phyloP scores from a whole-genome alignment of 2,329 filamentous ascomycete genomes.

The Elsinoe perseae region DNA sequence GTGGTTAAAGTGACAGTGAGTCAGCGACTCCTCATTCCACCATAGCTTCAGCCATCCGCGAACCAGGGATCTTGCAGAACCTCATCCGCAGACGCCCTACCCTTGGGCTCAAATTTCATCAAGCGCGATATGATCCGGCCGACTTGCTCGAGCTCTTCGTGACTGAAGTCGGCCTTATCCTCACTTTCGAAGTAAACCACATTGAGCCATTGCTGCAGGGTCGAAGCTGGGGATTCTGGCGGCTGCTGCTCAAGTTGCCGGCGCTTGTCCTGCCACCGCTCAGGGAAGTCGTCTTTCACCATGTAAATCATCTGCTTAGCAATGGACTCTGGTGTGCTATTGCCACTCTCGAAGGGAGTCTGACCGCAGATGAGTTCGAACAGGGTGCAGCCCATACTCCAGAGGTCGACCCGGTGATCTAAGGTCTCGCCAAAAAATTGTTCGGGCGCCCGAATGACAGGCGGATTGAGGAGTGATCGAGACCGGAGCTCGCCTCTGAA shows the following conservation, averaged over 20 bases:
- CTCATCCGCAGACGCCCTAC: constrained; percentile 8
- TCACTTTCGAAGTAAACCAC: constrained; percentile 33
- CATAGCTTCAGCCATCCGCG: neutral
- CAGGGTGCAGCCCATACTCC: constrained; percentile 33
- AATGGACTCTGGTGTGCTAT: constrained; percentile 30
- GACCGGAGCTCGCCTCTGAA: constrained; percentile 26
- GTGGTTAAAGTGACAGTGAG: no score
- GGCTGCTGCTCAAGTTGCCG: constrained; percentile 6
- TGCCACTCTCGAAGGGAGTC: constrained; percentile 33
- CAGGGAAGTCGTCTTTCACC: constrained; percentile 27
- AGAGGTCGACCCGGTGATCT: constrained; percentile 34
- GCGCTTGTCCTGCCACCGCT: constrained; percentile 27
- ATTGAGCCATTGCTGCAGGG: constrained; percentile 33
- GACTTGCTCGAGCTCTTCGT: neutral
- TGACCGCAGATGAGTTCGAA: constrained; percentile 36
- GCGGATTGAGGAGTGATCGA: constrained; percentile 29
- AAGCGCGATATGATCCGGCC: neutral
- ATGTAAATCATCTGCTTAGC: constrained; percentile 33
- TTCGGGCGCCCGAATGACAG: constrained; percentile 33
- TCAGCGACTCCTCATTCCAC: neutral
- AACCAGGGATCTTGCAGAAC: constrained; percentile 10
- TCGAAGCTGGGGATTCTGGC: constrained; percentile 17
- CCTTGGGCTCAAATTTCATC: constrained; percentile 3
- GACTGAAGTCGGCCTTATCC: constrained; percentile 9
- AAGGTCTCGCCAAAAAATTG: constrained; percentile 32